These are phyloP conservation scores for Melastoma candidum DNA, from an alignment of 441 rosid genomes.

Conservation along the genomic window DNA sequence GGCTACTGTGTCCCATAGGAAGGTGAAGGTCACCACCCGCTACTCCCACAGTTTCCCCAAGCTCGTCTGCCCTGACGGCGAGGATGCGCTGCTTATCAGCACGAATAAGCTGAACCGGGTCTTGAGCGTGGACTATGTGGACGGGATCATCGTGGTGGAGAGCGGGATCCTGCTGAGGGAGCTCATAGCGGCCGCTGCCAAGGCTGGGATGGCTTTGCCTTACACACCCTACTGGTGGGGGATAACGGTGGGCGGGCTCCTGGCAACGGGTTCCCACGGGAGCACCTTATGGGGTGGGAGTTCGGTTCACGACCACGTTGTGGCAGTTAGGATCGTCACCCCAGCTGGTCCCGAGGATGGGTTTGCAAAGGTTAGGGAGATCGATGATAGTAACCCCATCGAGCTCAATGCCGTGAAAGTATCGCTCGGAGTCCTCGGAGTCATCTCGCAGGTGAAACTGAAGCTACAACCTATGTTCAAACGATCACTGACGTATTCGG, in stretches of 20 bases:
- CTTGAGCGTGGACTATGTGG: conserved; percentile 20
- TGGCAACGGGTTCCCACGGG: conserved; percentile 85
- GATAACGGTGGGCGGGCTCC: conserved; percentile 59
- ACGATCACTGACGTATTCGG: conserved; percentile 41
- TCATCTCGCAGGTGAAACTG: conserved; percentile 50
- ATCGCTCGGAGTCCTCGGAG: conserved; percentile 89
- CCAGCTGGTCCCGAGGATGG: conserved; percentile 41
- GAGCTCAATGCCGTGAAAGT: conserved; percentile 58
- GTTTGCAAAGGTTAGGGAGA: conserved; percentile 34
- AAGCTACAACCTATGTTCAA: conserved; percentile 56
- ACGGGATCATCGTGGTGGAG: conserved; percentile 49
- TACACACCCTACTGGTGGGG: conserved; percentile 97
- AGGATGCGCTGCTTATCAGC: conserved; percentile 57
- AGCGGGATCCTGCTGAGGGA: conserved; percentile 60
- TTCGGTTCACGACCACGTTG: conserved; percentile 61
- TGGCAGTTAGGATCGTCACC: conserved; percentile 40
- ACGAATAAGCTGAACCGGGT: conserved; percentile 43
- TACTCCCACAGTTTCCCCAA: conserved; percentile 68
- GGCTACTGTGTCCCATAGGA: conserved; percentile 40
- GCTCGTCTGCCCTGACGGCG: conserved; percentile 51
- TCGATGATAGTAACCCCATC: conserved; percentile 17
- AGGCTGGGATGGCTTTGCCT: conserved; percentile 56
- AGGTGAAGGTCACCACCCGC: conserved; percentile 67
- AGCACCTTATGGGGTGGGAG: conserved; percentile 83
- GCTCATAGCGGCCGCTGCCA: conserved; percentile 46